Percentiles rank a stretch among this genome's conserved stretches.
Conservation (phyloP, 805 yeast genomes). For the Wickerhamomyces hampshirensis region DNA sequence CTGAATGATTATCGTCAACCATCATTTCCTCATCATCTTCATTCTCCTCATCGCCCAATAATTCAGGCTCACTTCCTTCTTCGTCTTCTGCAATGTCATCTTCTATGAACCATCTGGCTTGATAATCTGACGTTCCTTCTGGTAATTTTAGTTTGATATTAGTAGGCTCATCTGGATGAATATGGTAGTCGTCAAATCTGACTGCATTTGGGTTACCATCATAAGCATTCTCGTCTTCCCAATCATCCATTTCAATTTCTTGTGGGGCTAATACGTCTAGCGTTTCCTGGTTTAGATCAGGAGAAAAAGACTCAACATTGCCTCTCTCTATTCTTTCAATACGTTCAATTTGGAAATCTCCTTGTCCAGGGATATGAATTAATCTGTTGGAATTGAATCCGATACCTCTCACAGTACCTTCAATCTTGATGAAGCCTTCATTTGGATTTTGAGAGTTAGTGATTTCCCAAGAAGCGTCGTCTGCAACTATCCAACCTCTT, state of each 20-base stretch:
- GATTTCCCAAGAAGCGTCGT: constrained; percentile 42
- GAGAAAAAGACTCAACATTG: constrained; percentile 26
- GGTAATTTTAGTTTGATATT: constrained; percentile 50
- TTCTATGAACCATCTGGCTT: constrained; percentile 72
- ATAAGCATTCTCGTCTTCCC: constrained; percentile 31
- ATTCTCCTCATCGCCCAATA: constrained; percentile 11
- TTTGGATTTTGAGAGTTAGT: constrained; percentile 22
- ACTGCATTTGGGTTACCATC: constrained; percentile 21
- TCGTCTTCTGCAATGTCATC: constrained; percentile 35
- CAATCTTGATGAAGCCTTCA: constrained; percentile 49
- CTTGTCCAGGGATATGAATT: constrained; percentile 83
- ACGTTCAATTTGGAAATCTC: constrained; percentile 75
- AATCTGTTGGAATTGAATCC: constrained; percentile 76
- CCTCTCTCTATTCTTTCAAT: constrained; percentile 48
- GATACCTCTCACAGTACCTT: constrained; percentile 83
- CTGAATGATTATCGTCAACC: constrained; percentile 28
- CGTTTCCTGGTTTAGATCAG: constrained; percentile 45
- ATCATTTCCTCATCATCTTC: constrained; percentile 23
- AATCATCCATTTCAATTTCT: constrained; percentile 43
- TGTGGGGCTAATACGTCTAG: constrained; percentile 58
- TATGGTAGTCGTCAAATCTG: constrained; percentile 39
- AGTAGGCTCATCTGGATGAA: constrained; percentile 30
- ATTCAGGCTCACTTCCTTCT: constrained; percentile 11
- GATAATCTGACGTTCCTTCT: constrained; percentile 76
- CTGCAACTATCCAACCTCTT: constrained; percentile 86